Evolutionary conservation across 1,139 yeast species (phyloP), one percentile per base, ranked within the genome.

Genomic region (Waltiozyma sp.): DNA sequence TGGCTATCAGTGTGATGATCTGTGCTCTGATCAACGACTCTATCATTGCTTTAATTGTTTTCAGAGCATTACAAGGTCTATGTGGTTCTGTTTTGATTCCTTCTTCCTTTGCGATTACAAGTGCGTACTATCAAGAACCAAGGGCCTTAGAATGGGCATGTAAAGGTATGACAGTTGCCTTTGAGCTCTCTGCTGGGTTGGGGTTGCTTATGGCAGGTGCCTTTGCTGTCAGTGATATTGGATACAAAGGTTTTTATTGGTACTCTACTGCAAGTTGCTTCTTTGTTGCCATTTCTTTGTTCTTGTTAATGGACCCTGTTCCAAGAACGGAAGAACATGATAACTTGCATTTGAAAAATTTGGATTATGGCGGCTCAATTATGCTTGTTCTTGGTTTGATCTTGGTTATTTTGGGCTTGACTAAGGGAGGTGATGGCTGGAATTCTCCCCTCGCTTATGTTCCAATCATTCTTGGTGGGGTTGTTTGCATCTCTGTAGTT

Each of bases 31-130:
- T 58, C 19, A 54, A 56, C 21, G 52, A 58, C 1, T 34, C 40
- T 9, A 39, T 63, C 34, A 51, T 57, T 35, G 62, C 54, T 1
- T 46, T 64, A 39, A 60, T 63, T 39, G 57, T 63, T 0, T 61
- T 65, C 36, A 56, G 68, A 45, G 66, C 69, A 2, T 40, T 65
- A 1, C 68, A 64, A 47, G 69, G 68, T 19, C 50, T 64, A 10
- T 57, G 59, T 13, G 68, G 62, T 2, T 59, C 69, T 3, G 57
- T 63, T 0, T 43, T 62, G 16, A 52, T 65, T 19, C 68, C 69
- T 2, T 48, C 60, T 19, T 53, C 59, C 0, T 57, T 53, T 47
- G 61, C 63, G 0, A 28, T 65, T 9, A 53, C 59, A 2, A 66
- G 59, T 1, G 51, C 54, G 40, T 59, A 60, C 41, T 63, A 56